A percentile compares a stretch with the other conserved stretches of the same genome.
Conservation (phyloP, 306 rosid genomes). For the Gynostemma pentaphyllum region DNA sequence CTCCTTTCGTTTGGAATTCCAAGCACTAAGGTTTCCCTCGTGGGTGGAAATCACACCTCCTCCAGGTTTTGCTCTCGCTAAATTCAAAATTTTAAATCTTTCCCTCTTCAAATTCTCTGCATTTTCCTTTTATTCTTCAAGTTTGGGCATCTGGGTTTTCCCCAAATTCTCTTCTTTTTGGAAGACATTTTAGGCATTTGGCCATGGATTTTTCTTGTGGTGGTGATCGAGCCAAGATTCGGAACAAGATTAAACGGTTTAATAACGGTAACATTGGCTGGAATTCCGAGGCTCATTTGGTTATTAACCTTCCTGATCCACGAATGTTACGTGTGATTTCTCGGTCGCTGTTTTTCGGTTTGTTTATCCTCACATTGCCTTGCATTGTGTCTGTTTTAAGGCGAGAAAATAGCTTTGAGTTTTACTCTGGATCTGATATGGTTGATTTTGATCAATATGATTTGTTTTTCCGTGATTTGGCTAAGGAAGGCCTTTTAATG, state of each 20-base stretch:
- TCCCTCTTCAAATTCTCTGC: not conserved
- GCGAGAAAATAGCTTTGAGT: conserved; percentile 12
- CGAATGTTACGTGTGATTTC: conserved; percentile 39
- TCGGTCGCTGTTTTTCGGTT: conserved; percentile 41
- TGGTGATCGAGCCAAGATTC: conserved; percentile 7
- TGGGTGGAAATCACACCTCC: conserved; percentile 88
- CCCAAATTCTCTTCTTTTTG: not conserved
- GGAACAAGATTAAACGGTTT: conserved; percentile 18
- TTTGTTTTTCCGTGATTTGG: conserved; percentile 38
- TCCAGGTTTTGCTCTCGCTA: conserved; percentile 84
- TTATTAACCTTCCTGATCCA: conserved; percentile 36
- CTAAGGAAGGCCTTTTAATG: conserved; percentile 35
- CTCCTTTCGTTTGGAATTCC: conserved; percentile 34
- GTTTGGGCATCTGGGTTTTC: conserved; percentile 21
- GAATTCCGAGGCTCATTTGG: conserved; percentile 23
- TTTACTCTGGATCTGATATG: conserved; percentile 11
- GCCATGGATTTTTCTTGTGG: conserved; percentile 18
- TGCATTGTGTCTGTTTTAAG: conserved; percentile 20
- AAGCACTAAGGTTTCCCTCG: conserved; percentile 36
- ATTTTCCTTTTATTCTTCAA: not conserved
- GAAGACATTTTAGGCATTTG: not conserved
- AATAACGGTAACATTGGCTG: conserved; percentile 19
- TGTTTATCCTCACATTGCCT: conserved; percentile 39
- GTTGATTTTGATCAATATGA: conserved; percentile 23
- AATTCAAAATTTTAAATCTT: not conserved